These are phyloP conservation scores for Elsinoe perseae DNA, from an alignment of 2,329 filamentous ascomycete species.

Conservation along the genomic window DNA sequence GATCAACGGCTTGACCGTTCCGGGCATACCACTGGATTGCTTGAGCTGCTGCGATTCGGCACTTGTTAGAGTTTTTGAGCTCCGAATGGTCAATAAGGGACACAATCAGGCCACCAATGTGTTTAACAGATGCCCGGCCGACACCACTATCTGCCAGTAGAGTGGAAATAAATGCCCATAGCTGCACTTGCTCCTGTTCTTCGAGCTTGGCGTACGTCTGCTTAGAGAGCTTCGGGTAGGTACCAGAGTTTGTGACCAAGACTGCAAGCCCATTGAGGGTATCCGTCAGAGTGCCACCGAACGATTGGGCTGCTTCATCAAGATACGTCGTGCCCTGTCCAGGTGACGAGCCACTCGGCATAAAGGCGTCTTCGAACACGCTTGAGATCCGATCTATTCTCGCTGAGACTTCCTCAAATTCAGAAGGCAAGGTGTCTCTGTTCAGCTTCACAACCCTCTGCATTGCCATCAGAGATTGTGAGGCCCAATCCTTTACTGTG, in stretches of 20 bases:
- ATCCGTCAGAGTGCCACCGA: background rate
- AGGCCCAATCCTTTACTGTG: background rate
- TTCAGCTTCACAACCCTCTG: background rate
- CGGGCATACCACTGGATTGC: constrained; percentile 60
- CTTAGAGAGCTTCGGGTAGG: constrained; percentile 17
- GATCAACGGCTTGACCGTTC: constrained; percentile 53
- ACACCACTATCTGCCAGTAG: background rate
- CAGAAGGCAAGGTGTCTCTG: background rate
- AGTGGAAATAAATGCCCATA: constrained; percentile 12
- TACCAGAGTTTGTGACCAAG: background rate
- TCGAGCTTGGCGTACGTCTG: constrained; percentile 21
- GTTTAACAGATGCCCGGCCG: background rate
- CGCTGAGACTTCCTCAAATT: background rate
- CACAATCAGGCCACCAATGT: constrained; percentile 7
- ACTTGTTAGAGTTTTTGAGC: constrained; percentile 35
- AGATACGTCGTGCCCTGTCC: background rate
- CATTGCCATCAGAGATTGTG: background rate
- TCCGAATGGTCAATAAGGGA: constrained; percentile 17
- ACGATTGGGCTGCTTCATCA: background rate
- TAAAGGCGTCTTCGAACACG: background rate
- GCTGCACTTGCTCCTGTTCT: constrained; percentile 8
- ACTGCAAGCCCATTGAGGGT: background rate
- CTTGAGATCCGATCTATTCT: background rate
- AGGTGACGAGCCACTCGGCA: background rate
- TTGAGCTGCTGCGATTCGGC: constrained; percentile 63